Evolutionary conservation across 805 yeast species (phyloP), one percentile per base, ranked within the genome.

Genomic region (Wickerhamiella qilinensis): DNA sequence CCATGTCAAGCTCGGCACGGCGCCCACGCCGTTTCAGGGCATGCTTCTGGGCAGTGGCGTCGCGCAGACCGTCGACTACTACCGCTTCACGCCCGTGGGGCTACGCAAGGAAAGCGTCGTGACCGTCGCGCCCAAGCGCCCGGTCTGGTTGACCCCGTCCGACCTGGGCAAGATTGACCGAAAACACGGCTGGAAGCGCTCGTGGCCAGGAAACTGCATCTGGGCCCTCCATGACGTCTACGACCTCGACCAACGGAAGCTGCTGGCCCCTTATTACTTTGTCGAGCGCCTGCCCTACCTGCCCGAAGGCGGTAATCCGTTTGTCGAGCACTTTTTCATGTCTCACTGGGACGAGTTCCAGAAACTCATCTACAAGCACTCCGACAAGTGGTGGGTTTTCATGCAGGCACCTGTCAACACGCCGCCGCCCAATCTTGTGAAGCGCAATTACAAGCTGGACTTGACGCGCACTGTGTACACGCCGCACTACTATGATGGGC

Each of bases 401-500:
- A 57, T 84, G 49, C 94, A 84, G 57, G 76, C 88, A 2, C 93
- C 94, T 1, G 91, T 82, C 1, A 62, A 85, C 42, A 76, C 73
- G 46, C 53, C 70, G 2, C 94, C 95, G 1, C 95, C 96, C 2
- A 53, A 60, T 17, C 53, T 81, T 42, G 62, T 60, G 40, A 64
- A 64, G 22, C 65, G 70, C 31, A 91, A 80, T n/a, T 11, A 12
- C 4, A 6, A 6, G 14, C 76, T 88, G 0, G 47, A 47, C 33
- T 33, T 24, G 30, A 9, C 25, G 4, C 41, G 43, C 3, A 35
- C 43, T 4, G 73, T 80, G 1, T 77, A 76, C 48, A 75, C 93
- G 16, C 91, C 93, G 2, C 98, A 88, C 58, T 88, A 77, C 55
- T 88, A 88, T 54, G 98, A 88, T 55, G 98, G 97, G 0, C 69